Conservation (phyloP, 768 basidiomycete genomes). For the Kwoniella europaea region DNA sequence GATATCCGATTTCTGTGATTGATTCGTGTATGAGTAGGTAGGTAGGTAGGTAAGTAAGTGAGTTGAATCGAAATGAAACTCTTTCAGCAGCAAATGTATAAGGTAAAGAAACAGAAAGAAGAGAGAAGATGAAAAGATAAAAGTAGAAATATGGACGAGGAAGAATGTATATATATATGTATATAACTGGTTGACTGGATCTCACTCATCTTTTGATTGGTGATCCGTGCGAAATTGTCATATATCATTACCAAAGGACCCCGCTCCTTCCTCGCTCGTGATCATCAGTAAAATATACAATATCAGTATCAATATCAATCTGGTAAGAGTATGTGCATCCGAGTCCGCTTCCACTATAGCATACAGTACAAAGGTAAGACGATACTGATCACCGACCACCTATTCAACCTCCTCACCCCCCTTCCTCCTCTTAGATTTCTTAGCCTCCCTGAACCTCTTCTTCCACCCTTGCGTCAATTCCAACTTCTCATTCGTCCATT, state of each 20-base stretch:
- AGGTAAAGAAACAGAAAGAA: background rate
- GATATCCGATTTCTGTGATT: background rate
- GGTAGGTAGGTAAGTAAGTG: too few species aligned
- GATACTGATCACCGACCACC: background rate
- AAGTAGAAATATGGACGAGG: background rate
- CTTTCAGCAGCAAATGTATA: background rate
- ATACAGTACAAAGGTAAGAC: too few species aligned
- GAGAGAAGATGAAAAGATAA: background rate
- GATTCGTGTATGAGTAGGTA: too few species aligned
- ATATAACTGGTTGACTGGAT: background rate
- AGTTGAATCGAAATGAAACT: too few species aligned
- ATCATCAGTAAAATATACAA: background rate
- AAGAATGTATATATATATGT: background rate
- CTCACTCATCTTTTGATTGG: background rate
- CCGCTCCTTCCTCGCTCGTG: background rate
- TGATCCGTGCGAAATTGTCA: background rate
- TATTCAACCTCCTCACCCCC: slow-evolving; percentile 44
- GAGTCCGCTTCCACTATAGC: too few species aligned
- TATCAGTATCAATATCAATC: background rate
- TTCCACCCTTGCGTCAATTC: slow-evolving; percentile 59
- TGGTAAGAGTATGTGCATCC: too few species aligned
- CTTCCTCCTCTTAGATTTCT: slow-evolving; percentile 52
- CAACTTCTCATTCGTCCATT: slow-evolving; percentile 55
- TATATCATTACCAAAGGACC: background rate
- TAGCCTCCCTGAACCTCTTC: slow-evolving; percentile 57